A percentile compares a stretch with the other conserved stretches of the same genome.
phyloP scores from a whole-genome alignment of 768 basidiomycete species.

The Astraeus odoratus region DNA sequence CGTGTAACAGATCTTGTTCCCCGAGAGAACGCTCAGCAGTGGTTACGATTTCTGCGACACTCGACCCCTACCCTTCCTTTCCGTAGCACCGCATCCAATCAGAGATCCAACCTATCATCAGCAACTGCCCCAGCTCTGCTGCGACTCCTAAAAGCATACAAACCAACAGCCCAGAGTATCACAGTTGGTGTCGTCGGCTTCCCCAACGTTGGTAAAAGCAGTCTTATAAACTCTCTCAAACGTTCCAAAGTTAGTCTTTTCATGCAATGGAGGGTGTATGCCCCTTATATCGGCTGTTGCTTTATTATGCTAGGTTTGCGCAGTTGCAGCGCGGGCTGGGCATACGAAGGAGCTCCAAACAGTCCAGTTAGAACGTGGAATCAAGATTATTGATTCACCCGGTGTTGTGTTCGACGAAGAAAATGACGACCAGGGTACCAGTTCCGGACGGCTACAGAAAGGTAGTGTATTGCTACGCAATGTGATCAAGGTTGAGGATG shows the following conservation, averaged over 20 bases:
- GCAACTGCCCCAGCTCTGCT: slow-evolving; percentile 70
- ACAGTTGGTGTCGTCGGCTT: slow-evolving; percentile 93
- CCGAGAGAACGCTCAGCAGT: slow-evolving; percentile 76
- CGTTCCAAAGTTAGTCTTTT: slow-evolving; percentile 55
- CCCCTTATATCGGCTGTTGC: not conserved
- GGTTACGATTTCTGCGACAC: slow-evolving; percentile 89
- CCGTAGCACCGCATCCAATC: slow-evolving; percentile 68
- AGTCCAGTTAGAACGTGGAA: slow-evolving; percentile 84
- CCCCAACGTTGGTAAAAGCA: slow-evolving; percentile 97
- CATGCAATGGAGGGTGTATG: too few species aligned
- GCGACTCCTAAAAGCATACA: slow-evolving; percentile 79
- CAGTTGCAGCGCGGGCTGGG: slow-evolving; percentile 90
- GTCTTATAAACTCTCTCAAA: slow-evolving; percentile 88
- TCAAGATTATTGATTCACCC: slow-evolving; percentile 91
- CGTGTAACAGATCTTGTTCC: slow-evolving; percentile 73
- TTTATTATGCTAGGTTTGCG: slow-evolving; percentile 56
- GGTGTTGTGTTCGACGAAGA: slow-evolving; percentile 96
- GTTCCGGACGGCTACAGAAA: slow-evolving; percentile 40
- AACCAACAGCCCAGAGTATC: slow-evolving; percentile 60
- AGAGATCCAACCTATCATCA: slow-evolving; percentile 75
- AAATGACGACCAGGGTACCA: slow-evolving; percentile 45
- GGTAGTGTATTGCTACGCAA: slow-evolving; percentile 74
- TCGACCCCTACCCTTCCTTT: slow-evolving; percentile 91
- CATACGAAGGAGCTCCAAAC: slow-evolving; percentile 92
- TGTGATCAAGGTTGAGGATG: slow-evolving; percentile 84